Conservation (phyloP, 768 basidiomycete species). For the Pulveroboletus sp. region DNA sequence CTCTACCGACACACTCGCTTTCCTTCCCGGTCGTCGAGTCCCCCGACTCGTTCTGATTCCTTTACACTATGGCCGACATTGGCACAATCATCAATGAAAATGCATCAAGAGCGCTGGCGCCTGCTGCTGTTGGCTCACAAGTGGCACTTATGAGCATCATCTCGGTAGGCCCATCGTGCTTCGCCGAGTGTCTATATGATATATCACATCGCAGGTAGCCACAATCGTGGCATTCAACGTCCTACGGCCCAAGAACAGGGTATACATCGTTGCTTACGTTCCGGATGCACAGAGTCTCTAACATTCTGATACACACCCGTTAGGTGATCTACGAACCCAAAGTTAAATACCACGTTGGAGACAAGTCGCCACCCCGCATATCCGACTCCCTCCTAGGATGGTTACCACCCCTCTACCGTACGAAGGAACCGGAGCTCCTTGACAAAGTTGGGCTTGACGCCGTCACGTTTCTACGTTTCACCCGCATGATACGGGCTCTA, state of each 20-base stretch:
- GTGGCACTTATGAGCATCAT: conserved; percentile 66
- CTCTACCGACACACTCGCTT: conserved; percentile 16
- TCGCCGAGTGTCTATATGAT: background rate
- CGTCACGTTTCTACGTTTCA: conserved; percentile 87
- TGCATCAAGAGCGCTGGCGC: conserved; percentile 61
- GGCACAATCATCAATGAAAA: conserved; percentile 32
- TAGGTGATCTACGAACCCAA: conserved; percentile 92
- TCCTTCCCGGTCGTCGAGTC: conserved; percentile 17
- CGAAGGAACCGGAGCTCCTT: conserved; percentile 84
- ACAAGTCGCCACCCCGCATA: conserved; percentile 76
- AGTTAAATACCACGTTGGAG: conserved; percentile 80
- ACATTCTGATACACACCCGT: background rate
- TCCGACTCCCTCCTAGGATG: conserved; percentile 83
- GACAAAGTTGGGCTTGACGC: conserved; percentile 91
- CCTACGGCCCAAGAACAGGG: conserved; percentile 88
- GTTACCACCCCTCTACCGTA: conserved; percentile 79
- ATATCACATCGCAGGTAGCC: conserved; percentile 39
- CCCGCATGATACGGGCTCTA: conserved; percentile 74
- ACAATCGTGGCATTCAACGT: conserved; percentile 77
- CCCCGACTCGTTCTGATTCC: conserved; percentile 14
- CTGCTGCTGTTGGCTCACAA: conserved; percentile 76
- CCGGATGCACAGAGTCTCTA: background rate
- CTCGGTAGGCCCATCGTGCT: conserved; percentile 49
- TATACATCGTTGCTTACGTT: conserved; percentile 23
- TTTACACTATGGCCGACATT: conserved; percentile 29